Percentiles rank a stretch among this genome's conserved stretches.
Conservation (phyloP, 495 filamentous ascomycete genomes). For the Copromyces sp. region DNA sequence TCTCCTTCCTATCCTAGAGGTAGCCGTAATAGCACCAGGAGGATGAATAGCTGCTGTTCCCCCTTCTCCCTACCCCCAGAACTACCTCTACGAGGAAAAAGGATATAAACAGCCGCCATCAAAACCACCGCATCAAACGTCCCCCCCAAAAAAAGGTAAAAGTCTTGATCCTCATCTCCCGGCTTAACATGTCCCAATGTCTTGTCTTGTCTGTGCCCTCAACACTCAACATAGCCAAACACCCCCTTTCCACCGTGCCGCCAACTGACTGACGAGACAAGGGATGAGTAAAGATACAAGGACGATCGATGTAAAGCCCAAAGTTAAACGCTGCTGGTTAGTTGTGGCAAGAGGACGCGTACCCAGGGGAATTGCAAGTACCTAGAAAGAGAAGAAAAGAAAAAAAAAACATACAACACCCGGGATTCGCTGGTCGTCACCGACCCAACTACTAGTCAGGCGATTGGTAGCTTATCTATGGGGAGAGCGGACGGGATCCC, state of each 20-base stretch:
- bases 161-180: not conserved
- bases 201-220: slow-evolving; percentile 35
- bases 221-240: slow-evolving; percentile 43
- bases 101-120: slow-evolving; percentile 47
- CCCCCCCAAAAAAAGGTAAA: slow-evolving; percentile 34
- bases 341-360: slow-evolving; percentile 36
- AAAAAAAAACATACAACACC: slow-evolving; percentile 20
- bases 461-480: slow-evolving; percentile 19
- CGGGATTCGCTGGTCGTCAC: slow-evolving; percentile 31
- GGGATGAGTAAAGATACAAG: slow-evolving; percentile 50
- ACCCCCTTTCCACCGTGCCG: slow-evolving; percentile 36
- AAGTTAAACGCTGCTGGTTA: slow-evolving; percentile 42
- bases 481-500: too few relatives aligned
- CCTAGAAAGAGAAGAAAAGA: too few relatives aligned
- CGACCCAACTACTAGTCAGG: slow-evolving; percentile 38
- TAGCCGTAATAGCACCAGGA: not conserved
- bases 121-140: slow-evolving; percentile 55
- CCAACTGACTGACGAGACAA: slow-evolving; percentile 36
- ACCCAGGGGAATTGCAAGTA: slow-evolving; percentile 39
- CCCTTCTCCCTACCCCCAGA: not conserved
- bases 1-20: too few relatives aligned
- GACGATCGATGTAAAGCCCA: slow-evolving; percentile 48
- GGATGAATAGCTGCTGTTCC: not conserved
- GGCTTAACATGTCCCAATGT: slow-evolving; percentile 26
- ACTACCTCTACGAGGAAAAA: slow-evolving; percentile 34